Conservation (phyloP, 75 land plant genomes). For the Isoetes taiwanensis region DNA sequence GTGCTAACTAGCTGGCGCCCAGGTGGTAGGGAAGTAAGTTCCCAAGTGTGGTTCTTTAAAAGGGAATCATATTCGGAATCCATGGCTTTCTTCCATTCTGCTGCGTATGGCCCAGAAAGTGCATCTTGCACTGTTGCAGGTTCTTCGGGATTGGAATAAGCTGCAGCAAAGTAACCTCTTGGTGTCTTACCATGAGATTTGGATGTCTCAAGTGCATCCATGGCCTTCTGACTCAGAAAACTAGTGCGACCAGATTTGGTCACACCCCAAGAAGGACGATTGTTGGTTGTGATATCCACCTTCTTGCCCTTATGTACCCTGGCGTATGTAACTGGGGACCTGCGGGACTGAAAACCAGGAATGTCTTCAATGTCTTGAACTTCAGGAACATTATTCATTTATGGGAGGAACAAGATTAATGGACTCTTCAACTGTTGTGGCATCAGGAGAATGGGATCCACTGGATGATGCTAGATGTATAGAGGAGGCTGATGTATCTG, state of each 20-base stretch:
- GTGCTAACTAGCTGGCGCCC: not conserved
- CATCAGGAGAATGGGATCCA: not conserved
- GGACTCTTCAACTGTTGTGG: not conserved
- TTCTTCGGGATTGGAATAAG: not conserved
- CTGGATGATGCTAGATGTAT: not conserved
- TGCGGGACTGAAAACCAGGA: not conserved
- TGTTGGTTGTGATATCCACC: too few species aligned
- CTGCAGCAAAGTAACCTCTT: too few species aligned
- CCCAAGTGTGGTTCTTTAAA: not conserved
- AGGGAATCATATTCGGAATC: not conserved
- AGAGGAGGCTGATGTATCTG: not conserved
- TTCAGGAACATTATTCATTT: not conserved
- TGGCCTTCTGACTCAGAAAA: not conserved
- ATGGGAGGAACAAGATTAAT: not conserved
- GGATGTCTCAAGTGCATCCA: not conserved
- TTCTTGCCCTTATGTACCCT: too few species aligned
- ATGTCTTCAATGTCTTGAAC: not conserved
- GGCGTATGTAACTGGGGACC: not conserved
- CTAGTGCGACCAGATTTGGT: not conserved
- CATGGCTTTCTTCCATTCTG: not conserved
- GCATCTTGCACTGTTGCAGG: not conserved
- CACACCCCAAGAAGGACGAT: not conserved
- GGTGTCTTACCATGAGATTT: too few species aligned
- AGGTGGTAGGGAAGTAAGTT: not conserved
- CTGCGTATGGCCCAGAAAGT: not conserved